A percentile compares a stretch with the other conserved stretches of the same genome.
phyloP scores from a whole-genome alignment of 139 green algal genomes.

The Picochlorum sp. region DNA sequence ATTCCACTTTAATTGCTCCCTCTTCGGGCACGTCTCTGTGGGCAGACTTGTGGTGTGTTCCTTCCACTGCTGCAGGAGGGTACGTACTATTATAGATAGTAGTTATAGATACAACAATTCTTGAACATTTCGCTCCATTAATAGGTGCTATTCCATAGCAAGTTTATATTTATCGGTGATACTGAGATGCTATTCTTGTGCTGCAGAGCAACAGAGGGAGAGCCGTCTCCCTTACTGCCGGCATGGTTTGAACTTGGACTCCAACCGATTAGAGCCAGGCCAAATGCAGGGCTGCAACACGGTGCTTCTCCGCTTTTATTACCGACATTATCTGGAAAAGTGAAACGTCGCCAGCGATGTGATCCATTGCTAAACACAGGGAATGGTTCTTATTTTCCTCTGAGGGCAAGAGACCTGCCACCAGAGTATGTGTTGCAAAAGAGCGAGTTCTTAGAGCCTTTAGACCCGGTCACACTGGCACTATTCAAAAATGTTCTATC shows the following conservation, averaged over 20 bases:
- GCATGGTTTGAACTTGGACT: constrained; percentile 64
- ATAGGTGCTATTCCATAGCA: too few relatives aligned
- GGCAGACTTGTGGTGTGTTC: constrained; percentile 64
- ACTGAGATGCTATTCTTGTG: constrained; percentile 4
- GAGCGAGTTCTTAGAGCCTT: constrained; percentile 57
- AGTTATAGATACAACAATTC: neutral
- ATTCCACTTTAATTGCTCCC: constrained; percentile 44
- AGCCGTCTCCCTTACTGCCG: constrained; percentile 55
- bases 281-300: constrained; percentile 9
- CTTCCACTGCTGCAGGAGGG: constrained; percentile 24
- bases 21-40: constrained; percentile 57
- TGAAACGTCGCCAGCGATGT: neutral
- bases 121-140: neutral
- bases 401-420: constrained; percentile 32
- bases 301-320: constrained; percentile 49
- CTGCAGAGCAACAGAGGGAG: constrained; percentile 3
- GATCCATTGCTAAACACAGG: neutral
- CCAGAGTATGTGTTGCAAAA: constrained; percentile 27
- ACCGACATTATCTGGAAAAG: neutral
- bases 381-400: neutral
- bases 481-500: too few relatives aligned
- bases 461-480: constrained; percentile 22
- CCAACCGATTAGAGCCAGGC: constrained; percentile 6
- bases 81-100: neutral
- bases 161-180: neutral